Conservation (phyloP, 176 grass and related monocot genomes). For the Poa annua region DNA sequence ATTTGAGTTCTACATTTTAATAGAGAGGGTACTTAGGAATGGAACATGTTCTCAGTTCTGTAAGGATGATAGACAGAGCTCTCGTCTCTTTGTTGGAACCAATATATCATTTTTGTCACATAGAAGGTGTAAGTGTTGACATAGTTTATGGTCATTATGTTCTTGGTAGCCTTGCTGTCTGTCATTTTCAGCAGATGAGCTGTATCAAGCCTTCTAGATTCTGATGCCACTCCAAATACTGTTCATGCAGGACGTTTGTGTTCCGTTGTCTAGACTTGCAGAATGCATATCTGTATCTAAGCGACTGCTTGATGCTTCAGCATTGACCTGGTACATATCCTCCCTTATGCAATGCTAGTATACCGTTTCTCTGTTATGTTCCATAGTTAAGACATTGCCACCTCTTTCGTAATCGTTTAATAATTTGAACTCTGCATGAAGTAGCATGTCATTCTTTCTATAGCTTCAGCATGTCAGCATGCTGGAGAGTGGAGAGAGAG, state of each 20-base stretch:
- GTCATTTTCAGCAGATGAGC: conserved; percentile 26
- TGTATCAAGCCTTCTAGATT: conserved; percentile 20
- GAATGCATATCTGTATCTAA: conserved; percentile 97
- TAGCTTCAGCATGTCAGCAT: conserved; percentile 11
- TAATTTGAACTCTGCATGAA: conserved; percentile 6
- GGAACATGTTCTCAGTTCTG: background rate
- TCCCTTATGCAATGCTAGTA: conserved; percentile 26
- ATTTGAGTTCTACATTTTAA: conserved; percentile 9
- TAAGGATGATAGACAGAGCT: background rate
- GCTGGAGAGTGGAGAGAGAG: background rate
- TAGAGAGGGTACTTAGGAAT: conserved; percentile 1
- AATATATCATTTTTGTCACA: background rate
- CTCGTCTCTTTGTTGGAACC: conserved; percentile 20
- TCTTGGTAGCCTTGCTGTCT: background rate
- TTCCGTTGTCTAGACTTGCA: conserved; percentile 94
- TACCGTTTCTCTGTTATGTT: background rate
- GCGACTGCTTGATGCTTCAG: conserved; percentile 76
- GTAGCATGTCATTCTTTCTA: background rate
- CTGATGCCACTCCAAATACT: conserved; percentile 24
- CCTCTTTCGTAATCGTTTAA: background rate
- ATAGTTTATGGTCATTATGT: conserved; percentile 10
- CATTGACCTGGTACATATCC: conserved; percentile 77
- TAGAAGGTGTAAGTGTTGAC: background rate
- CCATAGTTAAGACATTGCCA: background rate
- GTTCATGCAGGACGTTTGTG: conserved; percentile 81